phyloP scores from a whole-genome alignment of 2,329 filamentous ascomycete genomes.

The Boeremia lycopersici region DNA sequence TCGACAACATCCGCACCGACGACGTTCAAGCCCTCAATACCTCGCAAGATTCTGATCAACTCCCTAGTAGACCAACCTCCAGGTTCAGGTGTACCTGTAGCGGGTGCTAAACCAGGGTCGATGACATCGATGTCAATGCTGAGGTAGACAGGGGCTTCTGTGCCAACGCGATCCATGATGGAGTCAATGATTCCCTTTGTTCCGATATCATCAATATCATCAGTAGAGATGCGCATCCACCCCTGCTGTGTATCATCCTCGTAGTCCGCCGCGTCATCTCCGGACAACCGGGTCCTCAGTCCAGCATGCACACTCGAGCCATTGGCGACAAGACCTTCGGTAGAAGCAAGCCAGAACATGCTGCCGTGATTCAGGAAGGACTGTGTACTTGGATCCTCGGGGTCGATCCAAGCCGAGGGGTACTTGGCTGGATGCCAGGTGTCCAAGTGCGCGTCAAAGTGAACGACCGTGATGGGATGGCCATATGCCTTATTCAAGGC shows the following conservation, averaged over 20 bases:
- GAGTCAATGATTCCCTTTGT: constrained; percentile 69
- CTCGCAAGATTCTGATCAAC: constrained; percentile 80
- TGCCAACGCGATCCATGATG: constrained; percentile 75
- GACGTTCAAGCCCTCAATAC: constrained; percentile 80
- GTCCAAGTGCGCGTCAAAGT: constrained; percentile 71
- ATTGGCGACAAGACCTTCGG: constrained; percentile 79
- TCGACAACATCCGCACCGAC: constrained; percentile 92
- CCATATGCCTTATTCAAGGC: constrained; percentile 54
- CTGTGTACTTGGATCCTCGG: constrained; percentile 61
- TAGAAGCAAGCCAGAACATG: constrained; percentile 88
- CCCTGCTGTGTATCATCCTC: constrained; percentile 74
- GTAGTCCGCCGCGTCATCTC: constrained; percentile 70
- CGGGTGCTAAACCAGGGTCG: constrained; percentile 74
- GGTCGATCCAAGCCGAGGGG: constrained; percentile 72
- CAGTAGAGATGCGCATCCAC: constrained; percentile 79
- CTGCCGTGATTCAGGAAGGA: constrained; percentile 84
- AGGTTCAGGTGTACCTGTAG: constrained; percentile 86
- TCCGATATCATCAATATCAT: constrained; percentile 87
- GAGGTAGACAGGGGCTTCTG: constrained; percentile 78
- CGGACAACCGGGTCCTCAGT: constrained; percentile 74
- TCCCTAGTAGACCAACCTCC: constrained; percentile 92
- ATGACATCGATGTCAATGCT: constrained; percentile 82
- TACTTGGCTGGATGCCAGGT: constrained; percentile 86
- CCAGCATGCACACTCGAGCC: constrained; percentile 80
- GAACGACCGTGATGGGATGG: constrained; percentile 55